Evolutionary conservation across 331 rosid genomes (phyloP).

Genomic region (Telfairia occidentalis): DNA sequence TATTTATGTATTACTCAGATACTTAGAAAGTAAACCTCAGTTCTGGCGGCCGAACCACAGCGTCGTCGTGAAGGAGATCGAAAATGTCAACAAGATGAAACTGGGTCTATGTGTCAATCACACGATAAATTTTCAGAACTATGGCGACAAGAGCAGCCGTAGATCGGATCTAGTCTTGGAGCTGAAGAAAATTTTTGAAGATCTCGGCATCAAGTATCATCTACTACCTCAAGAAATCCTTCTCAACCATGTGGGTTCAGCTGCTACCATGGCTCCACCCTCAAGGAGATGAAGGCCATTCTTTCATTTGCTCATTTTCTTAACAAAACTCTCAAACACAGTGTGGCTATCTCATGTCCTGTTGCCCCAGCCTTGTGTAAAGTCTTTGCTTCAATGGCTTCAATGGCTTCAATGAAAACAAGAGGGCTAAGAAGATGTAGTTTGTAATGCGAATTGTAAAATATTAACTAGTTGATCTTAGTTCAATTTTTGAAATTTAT

Average conservation of each 20-base stretch:
- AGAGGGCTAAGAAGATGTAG: neutral
- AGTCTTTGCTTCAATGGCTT: neutral
- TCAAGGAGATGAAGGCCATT: constrained; percentile 15
- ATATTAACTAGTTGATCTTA: neutral
- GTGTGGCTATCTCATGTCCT: neutral
- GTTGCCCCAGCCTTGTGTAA: neutral
- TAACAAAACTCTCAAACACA: neutral
- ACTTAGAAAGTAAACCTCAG: constrained; percentile 61
- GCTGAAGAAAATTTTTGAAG: constrained; percentile 62
- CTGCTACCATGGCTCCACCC: constrained; percentile 17
- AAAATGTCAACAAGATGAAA: constrained; percentile 57
- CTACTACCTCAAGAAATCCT: constrained; percentile 63
- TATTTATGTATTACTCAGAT: constrained; percentile 25
- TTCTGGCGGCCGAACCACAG: constrained; percentile 60
- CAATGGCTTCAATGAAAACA: neutral
- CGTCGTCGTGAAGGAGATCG: constrained; percentile 52
- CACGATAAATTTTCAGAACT: constrained; percentile 81
- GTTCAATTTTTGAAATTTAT: neutral
- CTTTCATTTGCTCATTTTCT: neutral
- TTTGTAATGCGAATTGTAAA: neutral
- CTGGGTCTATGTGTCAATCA: constrained; percentile 42
- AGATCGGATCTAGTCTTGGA: constrained; percentile 68
- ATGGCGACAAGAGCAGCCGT: constrained; percentile 44
- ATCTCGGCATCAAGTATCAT: constrained; percentile 53
- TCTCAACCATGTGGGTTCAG: constrained; percentile 28